Percentiles rank a stretch among this genome's conserved stretches.
phyloP scores from a whole-genome alignment of 345 rosid species.

The Euphorbia pulcherrima region DNA sequence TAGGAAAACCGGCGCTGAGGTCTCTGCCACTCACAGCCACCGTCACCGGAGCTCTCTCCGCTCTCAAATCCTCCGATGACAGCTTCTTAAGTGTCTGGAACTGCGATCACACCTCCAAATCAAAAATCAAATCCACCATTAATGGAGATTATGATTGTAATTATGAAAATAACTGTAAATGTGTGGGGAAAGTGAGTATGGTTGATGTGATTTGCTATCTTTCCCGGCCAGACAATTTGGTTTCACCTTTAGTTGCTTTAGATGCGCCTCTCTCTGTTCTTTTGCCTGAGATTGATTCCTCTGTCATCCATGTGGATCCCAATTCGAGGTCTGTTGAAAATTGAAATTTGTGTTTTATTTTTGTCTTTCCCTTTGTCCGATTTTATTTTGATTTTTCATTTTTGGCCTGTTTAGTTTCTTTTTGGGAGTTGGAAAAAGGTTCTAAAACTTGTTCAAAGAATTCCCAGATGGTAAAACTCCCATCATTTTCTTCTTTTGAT shows the following conservation, averaged over 20 bases:
- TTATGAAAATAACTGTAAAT: slow-evolving; percentile 38
- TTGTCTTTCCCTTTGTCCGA: background rate
- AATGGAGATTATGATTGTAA: background rate
- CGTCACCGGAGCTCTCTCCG: slow-evolving; percentile 50
- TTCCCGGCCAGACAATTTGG: slow-evolving; percentile 45
- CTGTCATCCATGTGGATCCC: slow-evolving; percentile 60
- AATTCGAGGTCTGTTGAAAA: slow-evolving; percentile 51
- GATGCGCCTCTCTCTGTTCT: slow-evolving; percentile 61
- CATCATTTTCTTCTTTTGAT: background rate
- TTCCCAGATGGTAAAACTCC: slow-evolving; percentile 9
- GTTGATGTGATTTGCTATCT: slow-evolving; percentile 84
- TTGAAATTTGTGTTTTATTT: background rate
- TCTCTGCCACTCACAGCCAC: slow-evolving; percentile 54
- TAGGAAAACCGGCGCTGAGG: slow-evolving; percentile 85
- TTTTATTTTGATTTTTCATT: background rate
- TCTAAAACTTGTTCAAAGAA: slow-evolving; percentile 6
- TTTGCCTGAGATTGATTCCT: slow-evolving; percentile 39
- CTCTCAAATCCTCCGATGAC: slow-evolving; percentile 58
- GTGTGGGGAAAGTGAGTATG: slow-evolving; percentile 83
- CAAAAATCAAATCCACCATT: background rate
- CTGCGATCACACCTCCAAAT: slow-evolving; percentile 41
- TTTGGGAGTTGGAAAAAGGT: slow-evolving; percentile 10
- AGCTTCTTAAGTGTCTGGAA: slow-evolving; percentile 69
- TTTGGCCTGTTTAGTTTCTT: slow-evolving; percentile 10
- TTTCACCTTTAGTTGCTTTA: slow-evolving; percentile 51